Conservation (phyloP, 1,139 yeast species). For the Meyerozyma elateridarum region DNA sequence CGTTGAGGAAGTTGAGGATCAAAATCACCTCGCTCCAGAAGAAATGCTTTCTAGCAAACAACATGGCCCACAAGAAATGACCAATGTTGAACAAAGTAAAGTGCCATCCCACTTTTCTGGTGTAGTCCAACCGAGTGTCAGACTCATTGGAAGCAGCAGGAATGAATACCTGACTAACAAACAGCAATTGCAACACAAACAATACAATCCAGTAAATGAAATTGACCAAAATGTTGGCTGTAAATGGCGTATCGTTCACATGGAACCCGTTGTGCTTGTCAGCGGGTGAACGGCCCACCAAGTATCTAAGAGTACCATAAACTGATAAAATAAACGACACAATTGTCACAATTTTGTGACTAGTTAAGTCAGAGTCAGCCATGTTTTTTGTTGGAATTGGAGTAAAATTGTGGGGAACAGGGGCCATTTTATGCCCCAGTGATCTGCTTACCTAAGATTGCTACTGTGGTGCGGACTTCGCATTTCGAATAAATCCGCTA, state of each 20-base stretch:
- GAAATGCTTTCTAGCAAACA: slow-evolving; percentile 55
- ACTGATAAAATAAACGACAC: slow-evolving; percentile 49
- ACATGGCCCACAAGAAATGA: slow-evolving; percentile 56
- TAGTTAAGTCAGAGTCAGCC: slow-evolving; percentile 7
- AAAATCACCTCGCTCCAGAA: slow-evolving; percentile 55
- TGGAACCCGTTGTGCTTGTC: slow-evolving; percentile 42
- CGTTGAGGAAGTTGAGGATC: slow-evolving; percentile 51
- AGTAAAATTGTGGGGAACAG: background rate
- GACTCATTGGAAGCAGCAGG: slow-evolving; percentile 30
- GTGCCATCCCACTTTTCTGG: slow-evolving; percentile 50
- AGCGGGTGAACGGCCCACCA: slow-evolving; percentile 45
- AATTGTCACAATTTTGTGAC: slow-evolving; percentile 44
- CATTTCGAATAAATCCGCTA: too few relatives aligned
- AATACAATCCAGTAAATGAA: slow-evolving; percentile 56
- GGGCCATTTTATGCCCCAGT: background rate
- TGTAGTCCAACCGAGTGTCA: slow-evolving; percentile 18
- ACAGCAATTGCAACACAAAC: slow-evolving; percentile 49
- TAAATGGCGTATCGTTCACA: slow-evolving; percentile 60
- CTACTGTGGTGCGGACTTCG: too few relatives aligned
- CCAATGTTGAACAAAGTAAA: slow-evolving; percentile 57
- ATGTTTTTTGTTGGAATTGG: background rate
- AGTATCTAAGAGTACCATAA: slow-evolving; percentile 50
- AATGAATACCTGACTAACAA: slow-evolving; percentile 48
- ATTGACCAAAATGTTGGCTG: slow-evolving; percentile 50
- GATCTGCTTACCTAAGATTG: slow-evolving; percentile 3